Evolutionary conservation across 2,329 filamentous ascomycete genomes (phyloP).

Genomic region (Colletotrichum sp.): DNA sequence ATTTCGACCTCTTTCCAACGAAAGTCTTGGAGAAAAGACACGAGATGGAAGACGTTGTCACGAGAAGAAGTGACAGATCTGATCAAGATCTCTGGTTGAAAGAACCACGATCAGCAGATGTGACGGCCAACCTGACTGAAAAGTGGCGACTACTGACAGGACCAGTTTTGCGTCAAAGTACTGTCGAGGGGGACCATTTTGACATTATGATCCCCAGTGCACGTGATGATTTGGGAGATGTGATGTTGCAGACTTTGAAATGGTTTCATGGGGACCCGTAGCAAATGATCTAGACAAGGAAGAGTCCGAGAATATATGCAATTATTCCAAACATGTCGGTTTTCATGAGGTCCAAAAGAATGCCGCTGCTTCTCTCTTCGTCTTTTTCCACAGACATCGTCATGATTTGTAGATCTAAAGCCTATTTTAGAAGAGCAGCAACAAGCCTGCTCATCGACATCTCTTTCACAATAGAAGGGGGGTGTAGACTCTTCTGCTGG

Average conservation of each 20-base stretch:
- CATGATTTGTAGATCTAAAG: not conserved
- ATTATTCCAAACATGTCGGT: rapidly evolving
- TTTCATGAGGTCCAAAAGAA: not conserved
- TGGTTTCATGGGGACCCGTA: not conserved
- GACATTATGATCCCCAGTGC: not conserved
- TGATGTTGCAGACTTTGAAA: not conserved
- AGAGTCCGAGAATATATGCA: rapidly evolving
- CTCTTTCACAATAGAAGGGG: not conserved
- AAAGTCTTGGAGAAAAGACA: not conserved
- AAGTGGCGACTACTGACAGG: not conserved
- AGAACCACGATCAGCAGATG: not conserved
- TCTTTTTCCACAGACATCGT: rapidly evolving
- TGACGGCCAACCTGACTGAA: not conserved
- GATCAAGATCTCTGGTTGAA: not conserved
- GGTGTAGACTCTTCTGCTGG: not conserved
- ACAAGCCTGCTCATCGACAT: not conserved
- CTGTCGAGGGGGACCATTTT: not conserved
- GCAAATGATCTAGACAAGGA: not conserved
- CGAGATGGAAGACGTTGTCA: not conserved
- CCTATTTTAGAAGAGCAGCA: too few species aligned
- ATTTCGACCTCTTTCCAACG: not conserved
- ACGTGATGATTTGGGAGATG: not conserved
- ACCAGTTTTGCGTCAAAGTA: not conserved
- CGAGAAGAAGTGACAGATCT: not conserved
- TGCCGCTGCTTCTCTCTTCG: not conserved